Conservation (phyloP, 441 rosid genomes). For the Erodium moschatum region DNA sequence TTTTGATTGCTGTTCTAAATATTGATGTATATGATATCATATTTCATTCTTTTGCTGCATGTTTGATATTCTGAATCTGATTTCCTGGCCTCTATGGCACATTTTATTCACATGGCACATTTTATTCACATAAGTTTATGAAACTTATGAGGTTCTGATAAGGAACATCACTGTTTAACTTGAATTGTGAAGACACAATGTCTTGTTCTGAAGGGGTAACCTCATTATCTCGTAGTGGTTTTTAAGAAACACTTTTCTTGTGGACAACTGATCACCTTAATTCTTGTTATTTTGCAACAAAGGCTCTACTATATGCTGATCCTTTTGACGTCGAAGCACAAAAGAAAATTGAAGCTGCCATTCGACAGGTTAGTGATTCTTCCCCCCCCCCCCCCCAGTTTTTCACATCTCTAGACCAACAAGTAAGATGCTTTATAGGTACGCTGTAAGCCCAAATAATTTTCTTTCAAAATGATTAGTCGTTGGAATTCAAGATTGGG, state of each 20-base stretch:
- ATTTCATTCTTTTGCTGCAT: background rate
- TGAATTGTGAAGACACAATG: background rate
- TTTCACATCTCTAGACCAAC: no score
- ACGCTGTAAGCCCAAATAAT: background rate
- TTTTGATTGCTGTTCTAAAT: constrained; percentile 7
- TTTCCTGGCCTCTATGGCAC: background rate
- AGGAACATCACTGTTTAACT: background rate
- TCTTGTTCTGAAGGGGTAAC: background rate
- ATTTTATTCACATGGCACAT: background rate
- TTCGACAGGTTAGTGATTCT: constrained; percentile 60
- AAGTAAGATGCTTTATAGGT: background rate
- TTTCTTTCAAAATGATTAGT: constrained; percentile 4
- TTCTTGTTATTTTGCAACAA: constrained; percentile 6
- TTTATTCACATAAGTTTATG: background rate
- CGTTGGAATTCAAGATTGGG: background rate
- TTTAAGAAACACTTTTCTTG: no score
- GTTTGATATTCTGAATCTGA: background rate
- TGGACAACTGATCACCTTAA: background rate
- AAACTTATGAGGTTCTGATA: background rate
- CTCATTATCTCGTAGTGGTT: background rate
- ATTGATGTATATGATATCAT: background rate
- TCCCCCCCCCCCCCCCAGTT: background rate
- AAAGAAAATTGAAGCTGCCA: constrained; percentile 93
- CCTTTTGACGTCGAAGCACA: constrained; percentile 97
- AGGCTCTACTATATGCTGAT: constrained; percentile 91